Conservation (phyloP, 2,329 filamentous ascomycete genomes). For the Colletotrichum horii region DNA sequence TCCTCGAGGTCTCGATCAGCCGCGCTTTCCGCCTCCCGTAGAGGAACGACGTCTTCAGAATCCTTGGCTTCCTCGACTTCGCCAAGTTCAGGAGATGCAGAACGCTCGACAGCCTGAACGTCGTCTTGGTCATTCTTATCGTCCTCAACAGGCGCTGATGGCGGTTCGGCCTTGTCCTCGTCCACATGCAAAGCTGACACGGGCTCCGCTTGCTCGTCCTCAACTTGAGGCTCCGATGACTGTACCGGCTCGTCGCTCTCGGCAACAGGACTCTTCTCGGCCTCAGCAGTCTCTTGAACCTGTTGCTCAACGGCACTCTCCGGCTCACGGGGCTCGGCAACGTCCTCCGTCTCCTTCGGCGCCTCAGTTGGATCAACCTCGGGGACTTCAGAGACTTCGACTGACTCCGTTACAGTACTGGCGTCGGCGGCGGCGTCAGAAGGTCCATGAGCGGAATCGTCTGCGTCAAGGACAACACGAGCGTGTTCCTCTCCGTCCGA, state of each 20-base stretch:
- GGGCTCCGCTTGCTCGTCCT: neutral
- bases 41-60: neutral
- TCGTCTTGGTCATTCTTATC: neutral
- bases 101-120: neutral
- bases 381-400: neutral
- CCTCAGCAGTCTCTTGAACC: neutral
- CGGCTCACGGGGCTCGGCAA: neutral
- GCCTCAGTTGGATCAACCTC: neutral
- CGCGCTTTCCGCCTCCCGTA: neutral
- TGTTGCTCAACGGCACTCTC: neutral
- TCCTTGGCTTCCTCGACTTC: neutral
- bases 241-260: neutral
- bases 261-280: neutral
- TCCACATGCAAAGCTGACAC: neutral
- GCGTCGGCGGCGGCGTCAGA: constrained; percentile 5
- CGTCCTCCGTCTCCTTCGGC: neutral
- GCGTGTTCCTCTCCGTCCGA: constrained; percentile 5
- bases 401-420: neutral
- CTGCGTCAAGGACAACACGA: constrained; percentile 13
- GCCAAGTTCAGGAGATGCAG: neutral
- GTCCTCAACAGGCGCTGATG: neutral
- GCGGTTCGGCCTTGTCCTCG: neutral
- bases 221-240: neutral
- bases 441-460: constrained; percentile 9
- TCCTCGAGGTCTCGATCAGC: neutral